A percentile compares a stretch with the other conserved stretches of the same genome.
Conservation (phyloP, 140 eudicot species). For the Senecio squalidus region DNA sequence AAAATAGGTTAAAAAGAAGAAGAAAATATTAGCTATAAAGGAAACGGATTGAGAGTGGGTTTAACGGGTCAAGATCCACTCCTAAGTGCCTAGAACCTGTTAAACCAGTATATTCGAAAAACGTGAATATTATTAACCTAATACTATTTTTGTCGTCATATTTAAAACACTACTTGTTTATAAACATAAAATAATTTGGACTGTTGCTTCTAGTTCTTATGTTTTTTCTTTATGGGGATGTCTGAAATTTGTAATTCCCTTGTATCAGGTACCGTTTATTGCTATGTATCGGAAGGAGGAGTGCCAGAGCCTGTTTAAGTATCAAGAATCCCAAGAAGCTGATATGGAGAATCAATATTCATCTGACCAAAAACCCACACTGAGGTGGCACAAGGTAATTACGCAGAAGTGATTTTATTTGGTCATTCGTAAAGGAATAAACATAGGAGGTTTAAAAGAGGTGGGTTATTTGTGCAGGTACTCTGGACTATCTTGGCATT, state of each 20-base stretch:
- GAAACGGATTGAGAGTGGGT: too few relatives aligned
- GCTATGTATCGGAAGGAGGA: slow-evolving; percentile 85
- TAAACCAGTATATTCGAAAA: too few relatives aligned
- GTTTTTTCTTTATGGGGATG: neutral
- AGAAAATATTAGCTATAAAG: too few relatives aligned
- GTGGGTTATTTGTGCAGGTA: slow-evolving; percentile 39
- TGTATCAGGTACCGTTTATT: slow-evolving; percentile 59
- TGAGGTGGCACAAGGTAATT: slow-evolving; percentile 70
- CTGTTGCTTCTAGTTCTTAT: too few relatives aligned
- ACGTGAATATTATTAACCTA: too few relatives aligned
- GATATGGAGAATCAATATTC: slow-evolving; percentile 26
- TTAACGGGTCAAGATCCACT: too few relatives aligned
- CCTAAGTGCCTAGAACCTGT: too few relatives aligned
- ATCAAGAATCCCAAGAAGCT: slow-evolving; percentile 39
- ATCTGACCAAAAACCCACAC: slow-evolving; percentile 45
- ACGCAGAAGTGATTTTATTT: neutral
- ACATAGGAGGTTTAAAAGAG: neutral
- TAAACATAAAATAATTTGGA: too few relatives aligned
- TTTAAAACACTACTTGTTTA: too few relatives aligned
- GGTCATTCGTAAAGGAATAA: neutral
- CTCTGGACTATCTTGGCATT: slow-evolving; percentile 67
- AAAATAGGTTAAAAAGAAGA: too few relatives aligned
- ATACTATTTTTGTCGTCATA: too few relatives aligned
- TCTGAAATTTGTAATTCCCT: slow-evolving; percentile 1
- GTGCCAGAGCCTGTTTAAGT: slow-evolving; percentile 49